Base-by-base conservation (phyloP, 2,329 filamentous ascomycete genomes). In the Emergomyces africanus region DNA sequence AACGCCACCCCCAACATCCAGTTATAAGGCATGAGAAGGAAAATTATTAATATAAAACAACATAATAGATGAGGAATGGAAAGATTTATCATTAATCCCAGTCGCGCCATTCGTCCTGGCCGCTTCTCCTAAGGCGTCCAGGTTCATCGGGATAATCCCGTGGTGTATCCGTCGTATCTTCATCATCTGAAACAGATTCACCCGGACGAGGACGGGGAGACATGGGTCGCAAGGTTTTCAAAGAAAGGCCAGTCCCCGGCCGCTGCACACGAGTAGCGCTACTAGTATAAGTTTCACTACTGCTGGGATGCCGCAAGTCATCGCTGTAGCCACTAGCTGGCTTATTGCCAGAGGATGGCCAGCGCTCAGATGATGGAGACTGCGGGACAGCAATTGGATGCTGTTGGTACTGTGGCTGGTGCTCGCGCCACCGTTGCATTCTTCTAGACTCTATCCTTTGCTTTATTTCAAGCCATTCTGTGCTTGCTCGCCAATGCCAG, bases 401-500 rank as follows among this genome's bases (percentile, higher is more conserved):
- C 35, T 67, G 68, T 25, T 68, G 68, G 18, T 68, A 65, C 12
- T 70, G 68, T 35, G 71, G 59, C 15, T 71, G 68, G 33, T 71
- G 59, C 3, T 65, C 63, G 9, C 74, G 71, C 57, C 71, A 69
- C 10, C 60, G 54, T 42, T 60, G 55, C n/a, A 59, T 42, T 41
- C 63, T 57, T 51, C 75, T 70, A 46, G 68, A 69, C 33, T 73
- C 70, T 55, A 90, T 78, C 23, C 77, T 77, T 5, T 90, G 85
- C 49, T 85, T 79, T 3, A 86, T 87, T 41, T 85, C 83, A 2
- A 88, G 63, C 88, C 94, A 99, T 64, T 83, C 83, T 0, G 83
- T 80, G 68, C 85, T 95, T 0, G 91, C 82, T 67, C 96, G 90
- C 94, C 94, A 99, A 50, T 79, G 81, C 92, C 92, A 99, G 25